Evolutionary conservation across 495 filamentous ascomycete species (phyloP).

Genomic region (Elasticomyces elasticus): DNA sequence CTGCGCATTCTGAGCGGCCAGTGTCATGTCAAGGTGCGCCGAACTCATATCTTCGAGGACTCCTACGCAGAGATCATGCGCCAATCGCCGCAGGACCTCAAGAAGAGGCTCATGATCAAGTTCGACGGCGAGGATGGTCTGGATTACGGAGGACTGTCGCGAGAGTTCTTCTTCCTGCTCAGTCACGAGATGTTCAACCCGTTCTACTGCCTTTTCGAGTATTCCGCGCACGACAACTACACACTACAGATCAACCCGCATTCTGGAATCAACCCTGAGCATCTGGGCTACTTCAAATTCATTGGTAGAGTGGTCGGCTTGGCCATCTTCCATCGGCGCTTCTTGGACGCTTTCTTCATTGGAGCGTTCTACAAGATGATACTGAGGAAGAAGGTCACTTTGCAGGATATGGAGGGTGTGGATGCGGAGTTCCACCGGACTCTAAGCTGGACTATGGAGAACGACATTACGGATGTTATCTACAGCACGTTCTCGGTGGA

Average conservation of each 20-base stretch:
- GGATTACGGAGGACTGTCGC: constrained; percentile 95
- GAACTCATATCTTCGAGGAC: constrained; percentile 96
- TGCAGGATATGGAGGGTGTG: constrained; percentile 98
- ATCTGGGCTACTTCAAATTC: constrained; percentile 99
- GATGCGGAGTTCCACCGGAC: constrained; percentile 95
- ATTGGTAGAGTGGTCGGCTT: constrained; percentile 96
- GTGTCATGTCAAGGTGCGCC: constrained; percentile 94
- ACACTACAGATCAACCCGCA: constrained; percentile 99
- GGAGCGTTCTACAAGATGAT: constrained; percentile 99
- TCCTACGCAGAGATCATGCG: constrained; percentile 97
- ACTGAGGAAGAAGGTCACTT: constrained; percentile 77
- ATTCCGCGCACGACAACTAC: constrained; percentile 99
- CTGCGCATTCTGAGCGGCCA: constrained; percentile 91
- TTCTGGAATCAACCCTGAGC: constrained; percentile 97
- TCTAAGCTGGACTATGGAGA: constrained; percentile 93
- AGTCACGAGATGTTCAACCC: constrained; percentile 99
- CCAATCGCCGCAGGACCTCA: constrained; percentile 89
- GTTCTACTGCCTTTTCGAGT: constrained; percentile 99
- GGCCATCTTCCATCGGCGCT: constrained; percentile 95
- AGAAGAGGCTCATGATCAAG: constrained; percentile 98
- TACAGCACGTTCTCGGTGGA: constrained; percentile 93
- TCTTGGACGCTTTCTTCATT: constrained; percentile 99
- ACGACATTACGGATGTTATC: constrained; percentile 85
- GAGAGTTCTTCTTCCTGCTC: constrained; percentile 99
- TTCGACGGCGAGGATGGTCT: constrained; percentile 97